A percentile compares a stretch with the other conserved stretches of the same genome.
Evolutionary conservation across 148 eudicot species (phyloP).

Genomic region (Polygonum maritimum): DNA sequence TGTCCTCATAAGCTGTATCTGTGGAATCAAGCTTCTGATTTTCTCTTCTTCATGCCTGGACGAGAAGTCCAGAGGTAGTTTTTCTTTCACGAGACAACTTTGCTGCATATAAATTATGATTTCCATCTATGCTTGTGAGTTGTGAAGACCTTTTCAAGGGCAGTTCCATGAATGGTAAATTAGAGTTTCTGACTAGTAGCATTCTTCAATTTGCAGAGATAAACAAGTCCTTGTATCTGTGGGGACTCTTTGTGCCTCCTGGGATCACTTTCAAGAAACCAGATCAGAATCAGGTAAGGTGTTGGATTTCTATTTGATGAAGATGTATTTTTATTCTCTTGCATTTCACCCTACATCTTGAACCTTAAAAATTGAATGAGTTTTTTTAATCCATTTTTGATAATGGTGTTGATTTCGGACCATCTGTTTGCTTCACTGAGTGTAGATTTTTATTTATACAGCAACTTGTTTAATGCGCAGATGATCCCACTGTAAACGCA

Average conservation of each 20-base stretch:
- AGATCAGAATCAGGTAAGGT: background rate
- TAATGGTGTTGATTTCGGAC: background rate
- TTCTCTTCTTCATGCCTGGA: conserved; percentile 48
- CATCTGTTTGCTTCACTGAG: background rate
- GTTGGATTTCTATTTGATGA: background rate
- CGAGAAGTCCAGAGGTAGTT: conserved; percentile 39
- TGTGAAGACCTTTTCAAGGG: background rate
- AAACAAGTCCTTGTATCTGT: background rate
- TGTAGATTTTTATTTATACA: too few relatives aligned
- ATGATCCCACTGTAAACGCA: background rate
- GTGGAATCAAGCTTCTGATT: conserved; percentile 45
- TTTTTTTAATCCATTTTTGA: background rate
- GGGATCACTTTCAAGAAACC: background rate
- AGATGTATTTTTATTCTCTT: background rate
- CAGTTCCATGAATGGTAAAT: background rate
- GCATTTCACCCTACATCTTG: background rate
- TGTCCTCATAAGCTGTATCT: conserved; percentile 33
- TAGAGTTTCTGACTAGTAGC: background rate
- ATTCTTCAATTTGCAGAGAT: conserved; percentile 3
- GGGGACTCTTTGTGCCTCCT: conserved; percentile 3
- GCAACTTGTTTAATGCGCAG: background rate
- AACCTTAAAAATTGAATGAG: background rate
- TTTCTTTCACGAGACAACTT: conserved; percentile 1
- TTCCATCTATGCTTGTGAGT: background rate
- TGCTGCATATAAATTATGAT: background rate